Evolutionary conservation across 164 flowering plant genomes (phyloP).

Genomic region (Chloranthus sessilifolius): DNA sequence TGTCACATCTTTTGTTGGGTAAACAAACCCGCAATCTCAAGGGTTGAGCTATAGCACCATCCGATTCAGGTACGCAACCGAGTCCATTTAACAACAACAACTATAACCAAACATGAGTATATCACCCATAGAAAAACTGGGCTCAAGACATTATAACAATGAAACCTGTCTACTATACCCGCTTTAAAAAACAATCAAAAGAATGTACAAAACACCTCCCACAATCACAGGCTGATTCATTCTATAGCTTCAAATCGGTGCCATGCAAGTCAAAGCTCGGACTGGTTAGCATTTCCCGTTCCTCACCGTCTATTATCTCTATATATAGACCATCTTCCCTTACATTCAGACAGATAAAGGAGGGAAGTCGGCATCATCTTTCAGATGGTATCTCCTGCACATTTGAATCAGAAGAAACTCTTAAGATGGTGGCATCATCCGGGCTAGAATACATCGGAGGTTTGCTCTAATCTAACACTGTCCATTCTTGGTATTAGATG

Average conservation of each 20-base stretch:
- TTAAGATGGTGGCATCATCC: slow-evolving; percentile 6
- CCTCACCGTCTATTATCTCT: slow-evolving; percentile 1
- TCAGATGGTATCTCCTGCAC: slow-evolving; percentile 49
- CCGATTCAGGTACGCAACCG: too few species aligned
- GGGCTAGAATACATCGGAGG: too few species aligned
- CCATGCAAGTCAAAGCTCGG: slow-evolving; percentile 4
- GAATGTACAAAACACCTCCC: slow-evolving; percentile 14
- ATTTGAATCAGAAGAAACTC: slow-evolving; percentile 7
- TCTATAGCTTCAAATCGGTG: background rate
- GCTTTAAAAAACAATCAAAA: slow-evolving; percentile 2
- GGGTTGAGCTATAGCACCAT: too few species aligned
- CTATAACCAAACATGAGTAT: too few species aligned
- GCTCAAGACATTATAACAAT: too few species aligned
- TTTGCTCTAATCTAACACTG: too few species aligned
- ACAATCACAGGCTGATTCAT: background rate
- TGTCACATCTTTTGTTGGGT: too few species aligned
- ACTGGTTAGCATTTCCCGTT: slow-evolving; percentile 16
- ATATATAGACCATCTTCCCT: background rate
- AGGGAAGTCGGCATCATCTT: slow-evolving; percentile 65
- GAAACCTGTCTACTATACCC: too few species aligned
- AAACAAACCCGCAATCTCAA: too few species aligned
- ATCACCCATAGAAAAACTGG: too few species aligned
- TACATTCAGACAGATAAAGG: slow-evolving; percentile 29
- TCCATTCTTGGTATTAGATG: too few species aligned
- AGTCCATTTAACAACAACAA: too few species aligned